Evolutionary conservation across 192 early-diverging fungal species (phyloP).

Genomic region (Dispira parvispora): DNA sequence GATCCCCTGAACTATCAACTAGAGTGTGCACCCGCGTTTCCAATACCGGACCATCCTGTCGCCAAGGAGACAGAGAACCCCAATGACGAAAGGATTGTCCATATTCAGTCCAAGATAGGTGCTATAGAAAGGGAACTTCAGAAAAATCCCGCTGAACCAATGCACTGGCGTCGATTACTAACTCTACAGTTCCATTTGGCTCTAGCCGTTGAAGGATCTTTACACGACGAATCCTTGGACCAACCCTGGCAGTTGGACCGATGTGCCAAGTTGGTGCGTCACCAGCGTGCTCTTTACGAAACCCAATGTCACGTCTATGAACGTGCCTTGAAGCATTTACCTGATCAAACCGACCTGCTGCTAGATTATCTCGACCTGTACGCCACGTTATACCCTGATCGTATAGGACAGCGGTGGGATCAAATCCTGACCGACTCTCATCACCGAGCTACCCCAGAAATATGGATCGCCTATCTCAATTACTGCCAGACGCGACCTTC

Average conservation of each 20-base stretch:
- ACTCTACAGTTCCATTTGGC: not conserved
- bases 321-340: not conserved
- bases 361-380: not conserved
- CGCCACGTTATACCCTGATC: not conserved
- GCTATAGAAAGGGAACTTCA: not conserved
- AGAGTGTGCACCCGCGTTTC: too few species aligned
- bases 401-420: not conserved
- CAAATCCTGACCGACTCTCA: not conserved
- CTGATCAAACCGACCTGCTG: not conserved
- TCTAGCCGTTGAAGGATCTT: not conserved
- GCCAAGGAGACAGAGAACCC: too few species aligned
- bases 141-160: not conserved
- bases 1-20: too few species aligned
- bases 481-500: not conserved
- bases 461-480: not conserved
- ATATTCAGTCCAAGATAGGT: not conserved
- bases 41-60: too few species aligned
- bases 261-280: not conserved
- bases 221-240: too few species aligned
- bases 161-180: not conserved
- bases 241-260: too few species aligned
- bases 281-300: not conserved
- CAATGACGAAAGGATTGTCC: not conserved
- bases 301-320: not conserved
- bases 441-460: not conserved